phyloP scores from a whole-genome alignment of 306 rosid species.

The Crotalaria pallida region DNA sequence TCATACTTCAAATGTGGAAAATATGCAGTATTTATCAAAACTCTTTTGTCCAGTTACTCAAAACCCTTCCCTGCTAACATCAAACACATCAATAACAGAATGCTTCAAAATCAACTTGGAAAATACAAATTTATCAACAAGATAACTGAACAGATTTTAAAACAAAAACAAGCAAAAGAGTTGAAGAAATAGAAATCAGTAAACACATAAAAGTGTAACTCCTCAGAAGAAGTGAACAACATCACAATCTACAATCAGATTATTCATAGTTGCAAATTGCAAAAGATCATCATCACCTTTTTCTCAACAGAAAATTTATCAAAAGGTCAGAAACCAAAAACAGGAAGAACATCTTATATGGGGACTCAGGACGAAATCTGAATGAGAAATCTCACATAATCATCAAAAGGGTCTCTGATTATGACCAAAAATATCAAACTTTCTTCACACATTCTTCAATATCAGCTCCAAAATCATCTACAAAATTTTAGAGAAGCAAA shows the following conservation, averaged over 20 bases:
- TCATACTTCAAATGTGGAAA: too few species aligned
- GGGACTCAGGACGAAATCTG: neutral
- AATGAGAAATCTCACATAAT: conserved; percentile 17
- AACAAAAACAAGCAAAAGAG: neutral
- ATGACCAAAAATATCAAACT: neutral
- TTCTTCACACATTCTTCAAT: conserved; percentile 18
- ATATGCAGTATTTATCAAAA: too few species aligned
- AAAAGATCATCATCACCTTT: conserved; percentile 3
- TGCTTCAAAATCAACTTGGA: conserved; percentile 10
- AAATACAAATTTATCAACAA: neutral
- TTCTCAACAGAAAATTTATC: conserved; percentile 3
- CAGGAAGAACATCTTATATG: neutral
- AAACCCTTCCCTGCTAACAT: too few species aligned
- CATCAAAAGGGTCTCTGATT: conserved; percentile 28
- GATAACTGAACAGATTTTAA: neutral
- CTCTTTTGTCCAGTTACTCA: too few species aligned
- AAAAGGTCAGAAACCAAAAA: conserved; percentile 5
- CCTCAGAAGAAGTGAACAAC: neutral
- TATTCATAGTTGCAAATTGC: neutral
- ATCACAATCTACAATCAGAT: conserved; percentile 8
- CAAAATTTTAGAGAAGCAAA: neutral
- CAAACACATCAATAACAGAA: neutral
- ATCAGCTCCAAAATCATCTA: conserved; percentile 17
- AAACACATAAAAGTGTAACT: neutral
- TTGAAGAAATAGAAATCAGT: neutral